Evolutionary conservation across 768 basidiomycete species (phyloP), one percentile per base, ranked within the genome.

Genomic region (Termitomyces sp.): DNA sequence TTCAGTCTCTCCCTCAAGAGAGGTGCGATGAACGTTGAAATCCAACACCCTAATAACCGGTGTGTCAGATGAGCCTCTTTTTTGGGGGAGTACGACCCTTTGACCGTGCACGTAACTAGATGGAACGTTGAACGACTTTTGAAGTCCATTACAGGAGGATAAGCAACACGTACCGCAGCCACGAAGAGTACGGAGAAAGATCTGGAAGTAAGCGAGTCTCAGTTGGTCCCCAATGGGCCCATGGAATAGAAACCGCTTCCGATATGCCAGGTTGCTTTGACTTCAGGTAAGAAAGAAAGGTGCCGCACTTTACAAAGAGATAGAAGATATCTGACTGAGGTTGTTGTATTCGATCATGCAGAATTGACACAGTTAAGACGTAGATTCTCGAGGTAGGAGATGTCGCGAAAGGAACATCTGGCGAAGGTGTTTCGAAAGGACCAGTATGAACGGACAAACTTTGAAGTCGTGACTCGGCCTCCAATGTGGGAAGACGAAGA

Each of bases 381-480:
- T 59, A 61, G 9, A 64, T 40, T 14, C 63, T 55, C 14, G 60
- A 56, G 7, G 32, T 42, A 16, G 57, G 34, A 16, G 55, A 55
- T 3, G 74, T 64, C 5, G 48, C 45, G 27, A 76, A 74, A 1
- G 62, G 53, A 20, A 62, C 62, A 32, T 59, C 55, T 0, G 65
- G 50, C 2, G 59, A 63, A 30, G 69, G 64, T 0, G 54, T 56
- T 1, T 70, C 71, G 20, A 72, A 72, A 1, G 72, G 75, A 0
- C 69, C 70, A 0, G 75, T 72, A 48, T 77, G 76, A 5, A 65
- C 70, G 16, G 42, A 27, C 12, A 72, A 24, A 6, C 10, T n/a
- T 18, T 37, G 42, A 8, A 60, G 48, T 54, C 45, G 37, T 62
- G 55, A n/a, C 65, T 50, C 18, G 6, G 22, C 40, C 12, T 56